phyloP scores from a whole-genome alignment of 495 filamentous ascomycete species.

The Hypoxylon trugodes region DNA sequence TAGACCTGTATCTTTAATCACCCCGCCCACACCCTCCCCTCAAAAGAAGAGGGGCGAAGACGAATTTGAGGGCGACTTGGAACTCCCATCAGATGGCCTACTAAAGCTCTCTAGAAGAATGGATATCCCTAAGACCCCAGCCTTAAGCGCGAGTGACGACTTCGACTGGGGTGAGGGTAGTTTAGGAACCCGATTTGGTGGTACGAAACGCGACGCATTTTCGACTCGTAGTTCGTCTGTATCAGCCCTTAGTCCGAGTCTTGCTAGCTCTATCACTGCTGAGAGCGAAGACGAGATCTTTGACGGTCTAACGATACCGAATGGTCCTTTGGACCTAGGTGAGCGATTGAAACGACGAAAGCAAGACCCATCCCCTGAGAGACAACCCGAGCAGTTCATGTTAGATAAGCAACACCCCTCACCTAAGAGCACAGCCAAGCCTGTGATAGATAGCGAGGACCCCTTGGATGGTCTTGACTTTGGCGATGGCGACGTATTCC shows the following conservation, averaged over 20 bases:
- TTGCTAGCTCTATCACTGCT: constrained; percentile 86
- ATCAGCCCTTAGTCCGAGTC: constrained; percentile 88
- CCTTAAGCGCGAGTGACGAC: constrained; percentile 71
- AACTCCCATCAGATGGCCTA: constrained; percentile 68
- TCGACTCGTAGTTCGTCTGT: constrained; percentile 85
- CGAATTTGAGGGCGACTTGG: constrained; percentile 80
- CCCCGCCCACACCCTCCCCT: constrained; percentile 61
- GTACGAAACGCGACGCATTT: constrained; percentile 76
- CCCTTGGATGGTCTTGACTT: constrained; percentile 89
- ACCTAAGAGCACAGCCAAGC: constrained; percentile 24
- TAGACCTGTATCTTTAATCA: constrained; percentile 63
- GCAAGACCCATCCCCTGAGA: constrained; percentile 59
- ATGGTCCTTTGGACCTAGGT: constrained; percentile 81
- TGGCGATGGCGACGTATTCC: constrained; percentile 81
- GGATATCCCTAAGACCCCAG: constrained; percentile 65
- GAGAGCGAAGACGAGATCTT: constrained; percentile 95
- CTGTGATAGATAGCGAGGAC: constrained; percentile 71
- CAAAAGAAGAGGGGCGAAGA: constrained; percentile 56
- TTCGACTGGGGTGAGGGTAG: constrained; percentile 95
- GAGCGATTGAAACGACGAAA: constrained; percentile 76
- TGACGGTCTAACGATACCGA: constrained; percentile 83
- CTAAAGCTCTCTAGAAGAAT: constrained; percentile 68
- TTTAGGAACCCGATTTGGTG: constrained; percentile 86
- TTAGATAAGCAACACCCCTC: constrained; percentile 37
- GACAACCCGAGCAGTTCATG: constrained; percentile 32